These are phyloP conservation scores for Kuraishia molischiana DNA, from an alignment of 805 yeast genomes.

Conservation along the genomic window DNA sequence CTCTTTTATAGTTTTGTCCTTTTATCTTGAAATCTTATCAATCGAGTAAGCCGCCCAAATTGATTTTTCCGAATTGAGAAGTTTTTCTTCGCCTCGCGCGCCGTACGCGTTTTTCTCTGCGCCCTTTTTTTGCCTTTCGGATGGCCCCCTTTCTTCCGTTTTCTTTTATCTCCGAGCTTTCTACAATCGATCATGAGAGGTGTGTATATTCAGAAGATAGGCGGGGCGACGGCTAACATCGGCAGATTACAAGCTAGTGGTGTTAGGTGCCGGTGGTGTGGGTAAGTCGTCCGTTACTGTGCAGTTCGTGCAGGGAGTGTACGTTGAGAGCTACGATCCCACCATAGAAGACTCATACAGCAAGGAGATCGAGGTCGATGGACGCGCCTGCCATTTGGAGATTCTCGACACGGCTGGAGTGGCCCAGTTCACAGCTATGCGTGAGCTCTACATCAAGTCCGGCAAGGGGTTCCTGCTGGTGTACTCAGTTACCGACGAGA, in stretches of 20 bases:
- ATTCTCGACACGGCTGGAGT: slow-evolving; percentile 59
- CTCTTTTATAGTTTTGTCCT: too few species aligned
- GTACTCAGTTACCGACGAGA: slow-evolving; percentile 50
- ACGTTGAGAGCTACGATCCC: slow-evolving; percentile 89
- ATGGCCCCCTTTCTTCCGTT: too few species aligned
- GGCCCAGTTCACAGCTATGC: slow-evolving; percentile 91
- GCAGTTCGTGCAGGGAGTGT: slow-evolving; percentile 84
- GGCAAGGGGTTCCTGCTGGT: slow-evolving; percentile 68
- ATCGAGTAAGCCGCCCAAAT: too few species aligned
- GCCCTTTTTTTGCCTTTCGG: too few species aligned
- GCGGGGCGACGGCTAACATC: too few species aligned
- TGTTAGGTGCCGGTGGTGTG: slow-evolving; percentile 95
- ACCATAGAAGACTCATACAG: slow-evolving; percentile 95
- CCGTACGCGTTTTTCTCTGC: too few species aligned
- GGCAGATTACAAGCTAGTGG: slow-evolving; percentile 87
- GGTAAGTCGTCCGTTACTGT: slow-evolving; percentile 93
- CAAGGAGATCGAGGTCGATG: slow-evolving; percentile 82
- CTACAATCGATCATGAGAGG: too few species aligned
- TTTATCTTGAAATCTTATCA: too few species aligned
- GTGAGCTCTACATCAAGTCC: slow-evolving; percentile 78
- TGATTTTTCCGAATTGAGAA: too few species aligned
- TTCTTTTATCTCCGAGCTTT: too few species aligned
- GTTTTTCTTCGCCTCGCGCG: too few species aligned
- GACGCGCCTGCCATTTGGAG: slow-evolving; percentile 78
- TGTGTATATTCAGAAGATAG: too few species aligned